Percentiles rank a stretch among this genome's conserved stretches.
Conservation (phyloP, 768 basidiomycete genomes). For the Myochromella boudieri region DNA sequence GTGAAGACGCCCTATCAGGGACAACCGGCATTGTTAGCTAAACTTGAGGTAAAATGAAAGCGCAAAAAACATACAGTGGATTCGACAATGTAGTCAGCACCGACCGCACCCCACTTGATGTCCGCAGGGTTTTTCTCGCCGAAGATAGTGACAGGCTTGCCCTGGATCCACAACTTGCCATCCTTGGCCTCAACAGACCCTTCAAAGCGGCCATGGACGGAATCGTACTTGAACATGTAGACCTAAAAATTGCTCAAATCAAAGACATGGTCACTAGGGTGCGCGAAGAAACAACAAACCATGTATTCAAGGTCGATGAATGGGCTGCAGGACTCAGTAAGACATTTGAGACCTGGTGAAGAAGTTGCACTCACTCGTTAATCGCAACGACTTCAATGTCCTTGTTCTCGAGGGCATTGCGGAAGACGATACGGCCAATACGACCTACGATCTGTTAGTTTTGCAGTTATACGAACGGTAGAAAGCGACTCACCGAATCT, state of each 20-base stretch:
- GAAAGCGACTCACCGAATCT: constrained; percentile 69
- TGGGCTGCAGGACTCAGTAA: constrained; percentile 52
- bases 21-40: not conserved
- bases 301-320: constrained; percentile 98
- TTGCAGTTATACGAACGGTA: not conserved
- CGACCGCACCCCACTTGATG: constrained; percentile 80
- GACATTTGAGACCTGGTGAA: constrained; percentile 1
- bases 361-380: constrained; percentile 72
- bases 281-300: constrained; percentile 45
- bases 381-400: constrained; percentile 88
- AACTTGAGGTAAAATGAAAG: not conserved
- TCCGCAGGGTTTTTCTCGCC: constrained; percentile 83
- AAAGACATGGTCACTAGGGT: not conserved
- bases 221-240: constrained; percentile 99
- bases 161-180: constrained; percentile 87
- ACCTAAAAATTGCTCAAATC: constrained; percentile 47
- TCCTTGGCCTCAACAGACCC: constrained; percentile 80
- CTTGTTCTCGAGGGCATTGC: constrained; percentile 81
- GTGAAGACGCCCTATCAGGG: constrained; percentile 90
- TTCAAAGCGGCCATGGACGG: constrained; percentile 91
- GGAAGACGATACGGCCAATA: constrained; percentile 97
- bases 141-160: constrained; percentile 74
- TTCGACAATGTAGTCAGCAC: constrained; percentile 94
- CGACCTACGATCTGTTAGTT: constrained; percentile 62
- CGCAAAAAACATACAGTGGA: constrained; percentile 65